Conservation (phyloP, 2,329 filamentous ascomycete species). For the Botrytis deweyae region DNA sequence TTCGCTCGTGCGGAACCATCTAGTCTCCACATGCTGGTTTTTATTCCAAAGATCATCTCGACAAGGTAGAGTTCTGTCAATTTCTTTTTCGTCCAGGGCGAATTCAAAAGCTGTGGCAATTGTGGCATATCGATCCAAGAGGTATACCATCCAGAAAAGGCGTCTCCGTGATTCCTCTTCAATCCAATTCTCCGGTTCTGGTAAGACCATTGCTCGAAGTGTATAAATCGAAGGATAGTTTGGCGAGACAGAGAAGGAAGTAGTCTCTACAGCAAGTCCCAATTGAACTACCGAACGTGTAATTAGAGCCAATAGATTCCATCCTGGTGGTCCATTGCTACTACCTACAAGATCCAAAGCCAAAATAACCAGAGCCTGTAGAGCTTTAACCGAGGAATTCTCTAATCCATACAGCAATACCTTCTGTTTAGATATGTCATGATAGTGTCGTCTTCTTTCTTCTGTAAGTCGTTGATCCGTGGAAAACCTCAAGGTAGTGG, state of each 20-base stretch:
- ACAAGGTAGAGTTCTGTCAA: conserved; percentile 83
- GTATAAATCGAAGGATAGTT: conserved; percentile 86
- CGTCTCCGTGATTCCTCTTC: conserved; percentile 84
- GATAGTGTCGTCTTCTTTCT: conserved; percentile 71
- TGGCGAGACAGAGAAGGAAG: conserved; percentile 74
- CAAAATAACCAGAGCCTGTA: conserved; percentile 84
- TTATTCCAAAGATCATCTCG: conserved; percentile 82
- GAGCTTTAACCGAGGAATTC: conserved; percentile 82
- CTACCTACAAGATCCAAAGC: conserved; percentile 81
- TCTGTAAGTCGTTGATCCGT: conserved; percentile 72
- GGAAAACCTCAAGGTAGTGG: conserved; percentile 82
- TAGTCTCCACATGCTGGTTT: conserved; percentile 80
- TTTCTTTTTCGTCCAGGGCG: conserved; percentile 82
- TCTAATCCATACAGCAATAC: conserved; percentile 86
- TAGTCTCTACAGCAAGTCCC: conserved; percentile 79
- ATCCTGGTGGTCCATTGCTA: conserved; percentile 86
- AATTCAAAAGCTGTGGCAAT: conserved; percentile 92
- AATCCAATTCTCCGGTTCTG: conserved; percentile 80
- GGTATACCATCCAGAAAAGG: conserved; percentile 92
- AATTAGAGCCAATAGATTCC: conserved; percentile 88
- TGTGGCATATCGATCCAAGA: conserved; percentile 86
- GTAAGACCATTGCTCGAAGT: conserved; percentile 77
- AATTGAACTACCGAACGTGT: conserved; percentile 86
- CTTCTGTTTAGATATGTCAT: conserved; percentile 78
- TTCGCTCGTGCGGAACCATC: conserved; percentile 66